Evolutionary conservation across 75 land plant species (phyloP).

Genomic region (Larix kaempferi): DNA sequence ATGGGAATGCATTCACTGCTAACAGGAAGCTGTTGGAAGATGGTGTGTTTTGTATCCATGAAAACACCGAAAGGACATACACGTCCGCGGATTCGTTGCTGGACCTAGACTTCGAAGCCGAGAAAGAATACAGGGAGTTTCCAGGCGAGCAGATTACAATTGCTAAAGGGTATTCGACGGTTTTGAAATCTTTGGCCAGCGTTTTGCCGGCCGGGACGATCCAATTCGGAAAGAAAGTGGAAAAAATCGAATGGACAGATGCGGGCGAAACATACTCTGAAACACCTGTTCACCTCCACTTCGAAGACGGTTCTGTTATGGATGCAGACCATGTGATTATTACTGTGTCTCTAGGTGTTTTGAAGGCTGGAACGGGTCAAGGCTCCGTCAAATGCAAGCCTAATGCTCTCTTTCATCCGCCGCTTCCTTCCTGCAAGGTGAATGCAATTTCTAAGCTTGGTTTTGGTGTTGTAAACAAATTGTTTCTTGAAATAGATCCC

Average conservation of each 20-base stretch:
- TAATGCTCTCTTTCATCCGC: slow-evolving; percentile 53
- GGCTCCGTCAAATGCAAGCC: slow-evolving; percentile 4
- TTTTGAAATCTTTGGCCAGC: slow-evolving; percentile 53
- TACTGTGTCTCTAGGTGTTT: slow-evolving; percentile 81
- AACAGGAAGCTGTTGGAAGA: slow-evolving; percentile 38
- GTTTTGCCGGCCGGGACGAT: slow-evolving; percentile 55
- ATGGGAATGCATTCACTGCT: slow-evolving; percentile 4
- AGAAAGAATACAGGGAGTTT: slow-evolving; percentile 66
- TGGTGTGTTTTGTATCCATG: slow-evolving; percentile 66
- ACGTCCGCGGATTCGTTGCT: slow-evolving; percentile 66
- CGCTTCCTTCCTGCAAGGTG: slow-evolving; percentile 57
- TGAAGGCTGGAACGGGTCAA: slow-evolving; percentile 50
- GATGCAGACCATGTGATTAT: slow-evolving; percentile 80
- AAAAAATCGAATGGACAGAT: slow-evolving; percentile 47
- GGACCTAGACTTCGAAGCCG: slow-evolving; percentile 50
- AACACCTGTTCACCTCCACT: slow-evolving; percentile 52
- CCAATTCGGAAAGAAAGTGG: slow-evolving; percentile 56
- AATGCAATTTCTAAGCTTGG: slow-evolving; percentile 73
- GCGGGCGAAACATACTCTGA: neutral
- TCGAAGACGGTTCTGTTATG: slow-evolving; percentile 43
- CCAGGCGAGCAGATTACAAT: slow-evolving; percentile 85
- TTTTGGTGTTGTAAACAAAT: slow-evolving; percentile 80
- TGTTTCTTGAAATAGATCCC: slow-evolving; percentile 44
- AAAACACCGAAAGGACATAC: slow-evolving; percentile 58
- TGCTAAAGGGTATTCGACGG: slow-evolving; percentile 60